Base-by-base conservation (phyloP, 73 alveolate genomes). In the Breviolum minutum region DNA sequence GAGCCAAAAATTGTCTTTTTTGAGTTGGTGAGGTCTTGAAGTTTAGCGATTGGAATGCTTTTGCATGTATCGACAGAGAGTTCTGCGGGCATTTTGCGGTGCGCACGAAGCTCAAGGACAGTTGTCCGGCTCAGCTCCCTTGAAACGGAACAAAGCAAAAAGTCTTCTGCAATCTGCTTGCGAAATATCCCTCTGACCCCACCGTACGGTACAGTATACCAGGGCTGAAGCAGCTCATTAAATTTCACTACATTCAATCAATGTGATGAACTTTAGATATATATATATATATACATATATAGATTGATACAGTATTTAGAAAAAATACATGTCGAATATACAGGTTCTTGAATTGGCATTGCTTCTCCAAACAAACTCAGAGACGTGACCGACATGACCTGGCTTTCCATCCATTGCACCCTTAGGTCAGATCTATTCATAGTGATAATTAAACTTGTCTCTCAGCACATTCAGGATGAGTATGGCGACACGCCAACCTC, bases 401-500 rank as follows among this genome's bases (percentile, higher is more conserved):
- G 1, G 24, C 77, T 40, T 40, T 40, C 54, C 54, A 40, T 40
- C 3, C 54, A 40, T 40, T 40, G 54, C 54, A 3, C 54, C 54
- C 54, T 40, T 40, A 40, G 54, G 54, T 40, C 54, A 40, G 54
- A 40, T 40, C 54, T 40, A 40, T 40, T 40, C 54, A 40, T 40
- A 40, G 54, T 40, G 5, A 40, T 40, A 40, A 40, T 40, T 0
- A 40, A 22, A 68, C 77, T 17, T 68, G 77, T 22, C 32, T 19
- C 32, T 13, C 83, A 22, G 83, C 40, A 40, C 54, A 40, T 32
- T 73, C 94, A 85, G 26, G 94, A 85, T 26, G 94, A 61, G 79
- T 85, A 85, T 19, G 94, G 94, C 30, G 94, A 85, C 77, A 85
- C 94, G 61, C 94, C 94, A 62, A 85, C 94, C 94, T 85, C 54